Conservation (phyloP, 306 rosid species). For the Prunus padus region DNA sequence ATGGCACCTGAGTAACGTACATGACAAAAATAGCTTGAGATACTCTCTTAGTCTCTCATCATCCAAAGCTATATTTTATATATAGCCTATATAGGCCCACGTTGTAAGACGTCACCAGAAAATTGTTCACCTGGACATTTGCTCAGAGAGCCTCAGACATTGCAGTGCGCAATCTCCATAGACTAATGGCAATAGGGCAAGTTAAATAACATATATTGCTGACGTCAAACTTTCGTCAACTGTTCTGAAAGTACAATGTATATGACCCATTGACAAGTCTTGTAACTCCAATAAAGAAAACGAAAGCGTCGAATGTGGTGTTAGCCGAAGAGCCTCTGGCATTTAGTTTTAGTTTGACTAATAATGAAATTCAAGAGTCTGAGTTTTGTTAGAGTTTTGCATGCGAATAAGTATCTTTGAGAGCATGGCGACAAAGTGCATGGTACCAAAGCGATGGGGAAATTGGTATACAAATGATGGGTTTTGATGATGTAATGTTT, state of each 20-base stretch:
- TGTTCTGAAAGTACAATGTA: not conserved
- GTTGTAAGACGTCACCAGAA: slow-evolving; percentile 1
- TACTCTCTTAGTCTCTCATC: not conserved
- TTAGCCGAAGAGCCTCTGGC: no score
- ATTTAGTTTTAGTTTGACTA: no score
- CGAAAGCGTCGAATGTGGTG: not conserved
- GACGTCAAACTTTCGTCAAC: not conserved
- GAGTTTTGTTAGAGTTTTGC: no score
- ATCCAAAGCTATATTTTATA: not conserved
- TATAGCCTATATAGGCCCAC: not conserved
- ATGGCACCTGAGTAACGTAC: not conserved
- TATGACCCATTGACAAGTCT: not conserved
- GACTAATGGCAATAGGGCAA: not conserved
- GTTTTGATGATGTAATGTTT: no score
- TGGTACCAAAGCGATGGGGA: no score
- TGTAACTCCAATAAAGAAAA: not conserved
- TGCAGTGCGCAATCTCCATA: not conserved
- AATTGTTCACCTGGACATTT: not conserved
- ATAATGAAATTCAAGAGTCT: no score
- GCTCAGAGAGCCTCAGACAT: not conserved
- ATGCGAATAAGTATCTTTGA: no score
- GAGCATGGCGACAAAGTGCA: no score
- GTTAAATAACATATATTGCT: not conserved
- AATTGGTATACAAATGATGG: no score
- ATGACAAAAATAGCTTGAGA: slow-evolving; percentile 11